Conservation (phyloP, 2,329 filamentous ascomycete genomes). For the Sclerotinia spermophila region DNA sequence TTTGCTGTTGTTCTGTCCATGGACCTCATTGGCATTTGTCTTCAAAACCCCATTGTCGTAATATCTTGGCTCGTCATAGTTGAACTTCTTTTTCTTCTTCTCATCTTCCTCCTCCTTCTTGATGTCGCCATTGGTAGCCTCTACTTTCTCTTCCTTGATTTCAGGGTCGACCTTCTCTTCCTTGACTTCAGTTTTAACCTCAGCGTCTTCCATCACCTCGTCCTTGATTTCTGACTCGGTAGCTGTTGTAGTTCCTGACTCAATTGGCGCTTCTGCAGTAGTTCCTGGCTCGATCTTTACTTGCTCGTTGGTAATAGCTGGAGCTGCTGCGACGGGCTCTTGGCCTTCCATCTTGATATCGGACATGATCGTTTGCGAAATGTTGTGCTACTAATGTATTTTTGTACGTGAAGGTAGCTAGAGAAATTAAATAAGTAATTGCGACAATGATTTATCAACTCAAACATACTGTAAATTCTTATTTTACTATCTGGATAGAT, state of each 20-base stretch:
- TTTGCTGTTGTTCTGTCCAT: constrained; percentile 46
- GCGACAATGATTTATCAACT: constrained; percentile 9
- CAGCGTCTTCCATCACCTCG: constrained; percentile 16
- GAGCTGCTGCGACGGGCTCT: constrained; percentile 21
- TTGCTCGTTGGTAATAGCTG: constrained; percentile 27
- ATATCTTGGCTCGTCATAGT: constrained; percentile 18
- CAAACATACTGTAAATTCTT: neutral
- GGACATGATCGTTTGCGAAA: constrained; percentile 15
- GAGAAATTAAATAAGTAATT: neutral
- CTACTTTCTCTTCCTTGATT: constrained; percentile 21
- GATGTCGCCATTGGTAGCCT: constrained; percentile 14
- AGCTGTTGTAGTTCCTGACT: constrained; percentile 13
- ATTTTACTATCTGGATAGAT: constrained; percentile 13
- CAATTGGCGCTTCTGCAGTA: constrained; percentile 22
- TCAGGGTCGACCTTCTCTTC: constrained; percentile 16
- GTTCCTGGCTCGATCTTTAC: constrained; percentile 23
- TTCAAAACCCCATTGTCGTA: constrained; percentile 31
- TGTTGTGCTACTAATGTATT: neutral
- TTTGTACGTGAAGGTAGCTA: neutral
- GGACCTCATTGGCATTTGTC: constrained; percentile 29
- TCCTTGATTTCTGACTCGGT: constrained; percentile 23
- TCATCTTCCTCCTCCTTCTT: constrained; percentile 19
- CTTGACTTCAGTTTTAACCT: constrained; percentile 17
- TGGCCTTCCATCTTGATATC: constrained; percentile 19
- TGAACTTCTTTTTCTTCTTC: constrained; percentile 13